Conservation (phyloP, 176 grass and related monocot species). For the Tillandsia fasciculata region DNA sequence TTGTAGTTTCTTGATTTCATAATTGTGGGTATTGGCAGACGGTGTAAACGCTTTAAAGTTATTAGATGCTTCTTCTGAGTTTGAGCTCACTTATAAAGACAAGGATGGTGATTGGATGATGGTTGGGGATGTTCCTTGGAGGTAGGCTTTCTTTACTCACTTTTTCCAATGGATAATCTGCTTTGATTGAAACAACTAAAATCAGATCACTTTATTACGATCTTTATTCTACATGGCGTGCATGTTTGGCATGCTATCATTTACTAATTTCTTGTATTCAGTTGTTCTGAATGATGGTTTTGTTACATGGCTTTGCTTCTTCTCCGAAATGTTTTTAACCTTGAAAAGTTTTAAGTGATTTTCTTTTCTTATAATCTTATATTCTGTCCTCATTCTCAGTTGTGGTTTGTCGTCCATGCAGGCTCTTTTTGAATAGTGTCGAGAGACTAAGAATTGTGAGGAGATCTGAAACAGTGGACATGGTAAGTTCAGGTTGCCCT, state of each 20-base stretch:
- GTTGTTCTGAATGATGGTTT: background rate
- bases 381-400: background rate
- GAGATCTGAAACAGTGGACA: conserved; percentile 26
- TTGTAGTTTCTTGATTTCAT: background rate
- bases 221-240: too few species aligned
- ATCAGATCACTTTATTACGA: too few species aligned
- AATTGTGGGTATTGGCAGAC: conserved; percentile 1
- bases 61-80: conserved; percentile 22
- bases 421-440: conserved; percentile 37
- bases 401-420: conserved; percentile 3
- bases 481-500: background rate
- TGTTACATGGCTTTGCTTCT: background rate
- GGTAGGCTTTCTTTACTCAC: conserved; percentile 3
- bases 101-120: conserved; percentile 32
- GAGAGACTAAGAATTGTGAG: conserved; percentile 45
- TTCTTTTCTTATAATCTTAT: too few species aligned
- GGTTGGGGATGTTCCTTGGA: conserved; percentile 31
- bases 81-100: conserved; percentile 25
- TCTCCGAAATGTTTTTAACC: background rate
- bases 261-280: background rate
- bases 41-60: conserved; percentile 14
- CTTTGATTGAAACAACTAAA: background rate
- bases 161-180: background rate
- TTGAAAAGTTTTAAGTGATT: background rate
- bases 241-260: background rate